Evolutionary conservation across 148 eudicot genomes (phyloP).

Genomic region (Rhododendron kiyosumense): DNA sequence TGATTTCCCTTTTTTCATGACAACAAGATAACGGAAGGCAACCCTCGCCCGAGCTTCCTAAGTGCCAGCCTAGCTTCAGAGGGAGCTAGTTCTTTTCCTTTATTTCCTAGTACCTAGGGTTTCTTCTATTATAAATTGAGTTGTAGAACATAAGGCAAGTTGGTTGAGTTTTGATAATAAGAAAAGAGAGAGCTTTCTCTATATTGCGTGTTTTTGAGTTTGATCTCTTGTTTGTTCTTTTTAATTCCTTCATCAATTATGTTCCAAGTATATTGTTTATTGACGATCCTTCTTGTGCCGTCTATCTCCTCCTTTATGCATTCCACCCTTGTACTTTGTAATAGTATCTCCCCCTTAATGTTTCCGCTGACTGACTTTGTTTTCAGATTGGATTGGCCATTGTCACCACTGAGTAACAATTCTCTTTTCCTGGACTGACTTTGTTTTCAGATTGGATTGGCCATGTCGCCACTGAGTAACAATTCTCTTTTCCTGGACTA

Average conservation of each 20-base stretch:
- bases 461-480: slow-evolving; percentile 85
- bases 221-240: not conserved
- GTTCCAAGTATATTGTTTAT: not conserved
- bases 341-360: not conserved
- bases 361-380: not conserved
- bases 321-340: not conserved
- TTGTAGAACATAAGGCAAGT: not conserved
- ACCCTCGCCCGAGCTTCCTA: not conserved
- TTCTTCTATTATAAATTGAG: not conserved
- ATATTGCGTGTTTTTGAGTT: not conserved
- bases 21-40: not conserved
- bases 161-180: not conserved
- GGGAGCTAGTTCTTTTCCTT: not conserved
- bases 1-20: not conserved
- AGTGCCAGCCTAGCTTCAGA: not conserved
- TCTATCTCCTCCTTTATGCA: not conserved
- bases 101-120: not conserved
- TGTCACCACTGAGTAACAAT: slow-evolving; percentile 86
- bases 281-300: not conserved
- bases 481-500: slow-evolving; percentile 79
- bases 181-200: not conserved
- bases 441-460: slow-evolving; percentile 56
- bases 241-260: not conserved
- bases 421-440: slow-evolving; percentile 50
- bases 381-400: slow-evolving; percentile 68